A percentile compares a stretch with the other conserved stretches of the same genome.
phyloP scores from a whole-genome alignment of 2,329 filamentous ascomycete species.

The Aspergillus fischeri region DNA sequence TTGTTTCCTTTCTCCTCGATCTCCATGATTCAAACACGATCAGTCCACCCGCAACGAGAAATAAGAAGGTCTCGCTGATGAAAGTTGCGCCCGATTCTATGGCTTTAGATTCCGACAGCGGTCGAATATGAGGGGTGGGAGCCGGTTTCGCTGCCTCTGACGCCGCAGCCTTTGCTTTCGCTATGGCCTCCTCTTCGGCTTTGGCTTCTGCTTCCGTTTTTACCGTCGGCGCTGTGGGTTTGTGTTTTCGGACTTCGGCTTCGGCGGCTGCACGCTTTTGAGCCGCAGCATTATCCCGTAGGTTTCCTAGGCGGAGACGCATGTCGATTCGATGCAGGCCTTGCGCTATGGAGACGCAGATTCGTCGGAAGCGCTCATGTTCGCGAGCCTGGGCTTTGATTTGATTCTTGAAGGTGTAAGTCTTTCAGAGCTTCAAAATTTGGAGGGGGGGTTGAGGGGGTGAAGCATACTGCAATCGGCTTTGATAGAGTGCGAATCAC shows the following conservation, averaged over 20 bases:
- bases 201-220: conserved; percentile 58
- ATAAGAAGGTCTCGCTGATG: conserved; percentile 64
- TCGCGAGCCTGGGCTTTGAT: conserved; percentile 66
- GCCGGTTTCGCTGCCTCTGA: conserved; percentile 46
- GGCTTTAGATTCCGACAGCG: conserved; percentile 62
- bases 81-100: conserved; percentile 68
- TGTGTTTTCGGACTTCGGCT: conserved; percentile 52
- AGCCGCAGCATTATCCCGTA: conserved; percentile 57
- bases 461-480: conserved; percentile 57
- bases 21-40: conserved; percentile 62
- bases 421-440: not conserved
- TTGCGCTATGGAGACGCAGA: conserved; percentile 62
- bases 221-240: conserved; percentile 53
- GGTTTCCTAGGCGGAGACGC: conserved; percentile 61
- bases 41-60: conserved; percentile 58
- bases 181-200: conserved; percentile 50
- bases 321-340: conserved; percentile 63
- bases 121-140: conserved; percentile 54
- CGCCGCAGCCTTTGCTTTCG: conserved; percentile 38
- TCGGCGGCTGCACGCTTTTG: conserved; percentile 47
- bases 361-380: conserved; percentile 60
- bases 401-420: conserved; percentile 51
- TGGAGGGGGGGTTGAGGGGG: not conserved
- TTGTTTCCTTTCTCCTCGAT: conserved; percentile 57
- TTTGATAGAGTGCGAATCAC: conserved; percentile 63